Evolutionary conservation across 768 basidiomycete genomes (phyloP).

Genomic region (Nidularia sp.): DNA sequence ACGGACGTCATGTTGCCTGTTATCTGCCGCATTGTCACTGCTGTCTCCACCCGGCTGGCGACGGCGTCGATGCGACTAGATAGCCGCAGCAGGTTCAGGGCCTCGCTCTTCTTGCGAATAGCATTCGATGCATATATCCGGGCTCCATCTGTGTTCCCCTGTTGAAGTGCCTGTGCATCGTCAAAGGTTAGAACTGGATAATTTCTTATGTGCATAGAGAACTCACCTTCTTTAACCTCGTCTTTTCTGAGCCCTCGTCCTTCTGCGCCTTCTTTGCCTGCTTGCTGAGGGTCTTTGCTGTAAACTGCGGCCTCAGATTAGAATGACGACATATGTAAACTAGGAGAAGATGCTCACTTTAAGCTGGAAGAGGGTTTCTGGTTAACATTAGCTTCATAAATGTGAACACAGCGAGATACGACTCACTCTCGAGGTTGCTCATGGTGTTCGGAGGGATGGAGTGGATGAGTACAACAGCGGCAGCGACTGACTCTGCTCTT

Average conservation of each 20-base stretch:
- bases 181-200: too few species aligned
- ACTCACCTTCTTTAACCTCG: conserved; percentile 86
- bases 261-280: conserved; percentile 98
- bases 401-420: background rate
- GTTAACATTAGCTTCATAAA: conserved; percentile 21
- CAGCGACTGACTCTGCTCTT: background rate
- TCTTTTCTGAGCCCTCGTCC: conserved; percentile 86
- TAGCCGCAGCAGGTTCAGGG: conserved; percentile 85
- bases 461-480: background rate
- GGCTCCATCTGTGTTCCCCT: conserved; percentile 95
- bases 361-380: conserved; percentile 98
- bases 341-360: conserved; percentile 56
- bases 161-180: conserved; percentile 88
- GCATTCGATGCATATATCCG: conserved; percentile 98
- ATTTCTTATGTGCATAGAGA: too few species aligned
- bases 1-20: conserved; percentile 97
- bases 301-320: conserved; percentile 68
- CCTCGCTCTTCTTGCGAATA: conserved; percentile 96
- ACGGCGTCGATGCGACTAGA: conserved; percentile 95
- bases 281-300: conserved; percentile 89
- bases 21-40: conserved; percentile 95
- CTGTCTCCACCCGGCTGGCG: conserved; percentile 94
- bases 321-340: background rate
- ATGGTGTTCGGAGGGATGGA: conserved; percentile 29
- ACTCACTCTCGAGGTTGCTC: conserved; percentile 89